Evolutionary conservation across 1,284 basidiomycete species (phyloP), one percentile per base, ranked within the genome.

Genomic region (Apiotrichum domesticum): DNA sequence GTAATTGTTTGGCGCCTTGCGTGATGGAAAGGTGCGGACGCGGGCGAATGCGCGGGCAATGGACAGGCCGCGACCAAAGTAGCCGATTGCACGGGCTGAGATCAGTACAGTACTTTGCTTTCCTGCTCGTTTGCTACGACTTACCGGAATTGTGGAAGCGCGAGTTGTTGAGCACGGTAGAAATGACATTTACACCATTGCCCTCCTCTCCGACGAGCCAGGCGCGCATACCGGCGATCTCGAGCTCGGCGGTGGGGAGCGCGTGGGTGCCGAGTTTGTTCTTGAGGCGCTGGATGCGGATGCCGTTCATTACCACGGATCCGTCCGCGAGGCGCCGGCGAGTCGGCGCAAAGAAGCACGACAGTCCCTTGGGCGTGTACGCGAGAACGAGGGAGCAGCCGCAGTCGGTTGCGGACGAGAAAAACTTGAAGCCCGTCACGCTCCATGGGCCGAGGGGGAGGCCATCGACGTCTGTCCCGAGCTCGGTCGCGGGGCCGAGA

Each of bases 401-500:
- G 50, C 61, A 59, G 65, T 90, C 88, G 0, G 87, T 87, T 1
- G 88, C 88, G 54, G 85, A 87, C 8, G 87, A 87, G 77, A 90
- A 90, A 87, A 87, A 87, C 75, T 88, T 88, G 74, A 88, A 84
- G 1, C 87, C 86, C 59, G 86, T 76, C 29, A 88, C 77, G 13
- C n/a, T 40, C 57, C 57, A 62, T 2, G 57, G 57, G 21, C 61
- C 61, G 9, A 62, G 55, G 6, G 57, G 55, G 29, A 57, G 57
- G 9, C 61, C 61, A 46, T 62, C 47, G 13, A 35, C 33, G 57
- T 62, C 61, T n/a, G 49, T 40, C 6, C 44, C 55, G 39, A 43
- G 40, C 21, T 39, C 47, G n/a, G 29, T n/a, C 7, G 40, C 49
- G 7, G 42, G 29, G 11, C 47, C 51, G 13, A 39, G 37, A 29